phyloP scores from a whole-genome alignment of 495 filamentous ascomycete species.

The Choiromyces venosus region DNA sequence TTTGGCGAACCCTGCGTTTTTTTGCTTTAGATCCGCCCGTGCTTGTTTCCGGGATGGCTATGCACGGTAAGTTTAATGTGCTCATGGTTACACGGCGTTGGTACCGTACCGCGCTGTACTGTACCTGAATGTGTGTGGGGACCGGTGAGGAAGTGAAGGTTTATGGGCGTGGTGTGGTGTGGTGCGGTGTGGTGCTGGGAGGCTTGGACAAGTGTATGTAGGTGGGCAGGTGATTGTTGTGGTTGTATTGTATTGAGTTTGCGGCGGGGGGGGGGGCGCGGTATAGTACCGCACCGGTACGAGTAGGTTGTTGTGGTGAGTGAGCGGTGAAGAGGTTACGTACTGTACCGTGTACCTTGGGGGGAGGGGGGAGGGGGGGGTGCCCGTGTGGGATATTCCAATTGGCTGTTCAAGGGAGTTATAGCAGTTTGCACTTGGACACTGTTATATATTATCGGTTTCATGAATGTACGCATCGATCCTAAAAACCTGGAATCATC shows the following conservation, averaged over 20 bases:
- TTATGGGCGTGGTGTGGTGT: not conserved
- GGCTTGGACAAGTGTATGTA: not conserved
- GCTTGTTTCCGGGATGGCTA: not conserved
- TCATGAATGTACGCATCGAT: not conserved
- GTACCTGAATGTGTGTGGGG: not conserved
- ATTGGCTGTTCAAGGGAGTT: not conserved
- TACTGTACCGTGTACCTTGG: not conserved
- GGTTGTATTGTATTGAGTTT: too few relatives aligned
- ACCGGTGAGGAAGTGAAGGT: not conserved
- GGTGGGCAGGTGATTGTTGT: too few relatives aligned
- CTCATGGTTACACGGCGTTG: not conserved
- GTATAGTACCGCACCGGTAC: too few relatives aligned
- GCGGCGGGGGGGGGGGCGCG: too few relatives aligned
- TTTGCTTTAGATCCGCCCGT: not conserved
- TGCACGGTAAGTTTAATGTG: not conserved
- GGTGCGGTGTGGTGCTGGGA: not conserved
- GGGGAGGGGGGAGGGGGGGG: not conserved
- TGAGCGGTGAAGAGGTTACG: not conserved
- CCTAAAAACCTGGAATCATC: not conserved
- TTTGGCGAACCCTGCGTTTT: not conserved
- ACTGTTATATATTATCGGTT: not conserved
- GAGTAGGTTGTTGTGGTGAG: not conserved
- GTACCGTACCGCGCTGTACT: not conserved
- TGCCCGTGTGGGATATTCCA: not conserved
- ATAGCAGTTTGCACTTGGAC: not conserved